Percentiles rank a stretch among this genome's conserved stretches.
These are phyloP conservation scores for Meyerozyma smithsonii DNA, from an alignment of 1,139 yeast genomes.

Conservation along the genomic window DNA sequence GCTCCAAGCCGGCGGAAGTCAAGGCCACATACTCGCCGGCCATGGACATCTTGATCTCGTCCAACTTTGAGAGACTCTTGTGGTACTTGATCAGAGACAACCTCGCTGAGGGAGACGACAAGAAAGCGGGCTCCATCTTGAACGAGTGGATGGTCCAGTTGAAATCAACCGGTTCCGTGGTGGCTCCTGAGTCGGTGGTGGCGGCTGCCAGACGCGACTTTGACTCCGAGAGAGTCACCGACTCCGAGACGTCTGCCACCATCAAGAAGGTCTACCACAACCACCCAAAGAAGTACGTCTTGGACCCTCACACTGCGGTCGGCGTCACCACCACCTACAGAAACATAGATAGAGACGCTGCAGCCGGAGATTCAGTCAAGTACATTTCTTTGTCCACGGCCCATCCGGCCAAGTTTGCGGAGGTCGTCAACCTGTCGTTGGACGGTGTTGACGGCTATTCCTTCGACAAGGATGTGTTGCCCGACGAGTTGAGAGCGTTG, in stretches of 20 bases:
- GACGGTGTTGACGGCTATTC: constrained; percentile 63
- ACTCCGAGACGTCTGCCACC: constrained; percentile 70
- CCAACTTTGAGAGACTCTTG: constrained; percentile 90
- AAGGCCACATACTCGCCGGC: constrained; percentile 95
- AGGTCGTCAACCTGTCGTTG: constrained; percentile 85
- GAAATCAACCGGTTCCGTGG: constrained; percentile 70
- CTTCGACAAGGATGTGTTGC: constrained; percentile 83
- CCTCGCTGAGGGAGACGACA: constrained; percentile 47
- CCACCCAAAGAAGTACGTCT: constrained; percentile 66
- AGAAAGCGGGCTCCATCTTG: constrained; percentile 71
- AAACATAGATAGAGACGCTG: constrained; percentile 45
- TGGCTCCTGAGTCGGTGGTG: constrained; percentile 62
- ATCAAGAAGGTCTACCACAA: constrained; percentile 63
- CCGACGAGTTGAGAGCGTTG: constrained; percentile 76
- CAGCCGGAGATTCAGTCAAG: constrained; percentile 31
- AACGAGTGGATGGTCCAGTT: constrained; percentile 75
- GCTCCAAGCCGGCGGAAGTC: constrained; percentile 50
- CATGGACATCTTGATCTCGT: constrained; percentile 93
- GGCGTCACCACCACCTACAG: constrained; percentile 79
- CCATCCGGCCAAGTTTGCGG: constrained; percentile 97
- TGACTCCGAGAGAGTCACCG: constrained; percentile 75
- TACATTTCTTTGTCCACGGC: constrained; percentile 92
- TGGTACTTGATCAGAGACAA: constrained; percentile 88
- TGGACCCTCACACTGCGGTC: constrained; percentile 96
- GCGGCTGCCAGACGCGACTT: constrained; percentile 64